Conservation (phyloP, 176 grass and related monocot genomes). For the sorghum (Sorghum bicolor) region Sorghum_bicolor_NCBIv3 NC_012872.2:61040001-61040500, state of each 20-base stretch:
- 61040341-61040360: not conserved
- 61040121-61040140: not conserved
- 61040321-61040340: not conserved
- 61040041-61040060: constrained; percentile 25
- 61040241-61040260: not conserved
- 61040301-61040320: not conserved
- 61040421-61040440: constrained; percentile 6
- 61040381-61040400: not conserved
- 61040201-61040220: constrained; percentile 16
- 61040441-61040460: constrained; percentile 2
- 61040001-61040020: not conserved
- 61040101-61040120: not conserved
- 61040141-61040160: not conserved
- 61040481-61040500: not conserved
- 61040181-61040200: constrained; percentile 25
- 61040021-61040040: not conserved
- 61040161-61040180: constrained; percentile 26
- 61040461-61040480: not conserved
- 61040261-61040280: not conserved
- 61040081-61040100: not conserved
- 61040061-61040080: not conserved
- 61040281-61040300: not conserved
- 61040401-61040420: constrained; percentile 21
- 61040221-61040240: not conserved
- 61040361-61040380: no score